Base-by-base conservation (phyloP, 2,329 filamentous ascomycete genomes). In the Trichoderma brevicompactum region DNA sequence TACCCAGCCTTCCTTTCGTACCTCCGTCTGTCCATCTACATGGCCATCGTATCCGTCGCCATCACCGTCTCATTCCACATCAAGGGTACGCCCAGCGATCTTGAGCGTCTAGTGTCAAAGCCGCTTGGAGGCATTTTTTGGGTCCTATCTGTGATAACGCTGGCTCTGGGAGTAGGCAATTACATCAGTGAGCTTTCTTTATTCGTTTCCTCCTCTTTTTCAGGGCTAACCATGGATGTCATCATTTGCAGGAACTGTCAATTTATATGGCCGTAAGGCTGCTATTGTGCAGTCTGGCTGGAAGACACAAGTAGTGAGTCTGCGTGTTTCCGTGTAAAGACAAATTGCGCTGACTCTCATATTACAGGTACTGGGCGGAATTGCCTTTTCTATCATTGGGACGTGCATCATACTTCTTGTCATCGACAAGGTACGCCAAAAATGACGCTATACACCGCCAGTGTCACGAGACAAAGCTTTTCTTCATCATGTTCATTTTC, bases 51-150 rank as follows among this genome's bases (percentile, higher is more conserved):
- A 8, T 87, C 92, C 34, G 86, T 96, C 38, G 94, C 95, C 58
- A 97, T 99, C 70, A 88, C 96, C 9, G 83, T 97, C 58, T 96
- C 92, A 13, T 99, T 99, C 76, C 94, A 99, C 74, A 84, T 99
- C 56, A 94, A 93, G 73, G 82, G 82, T 17, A 79, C 88, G 71
- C 92, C 95, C 0, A 86, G 87, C 0, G 74, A 80, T 0, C 76
- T 92, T 13, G 95, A 99, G 80, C 81, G 87, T 66, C 86, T 85
- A 49, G 88, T 97, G 78, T 90, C 95, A 0, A 83, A 90, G 67
- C 95, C 95, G 0, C 85, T 99, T 2, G 95, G 95, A 0, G 83
- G 92, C 52, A 79, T 97, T 28, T 99, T 99, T 78, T 98, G 94
- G 94, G 70, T 87, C 0, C 82, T 99, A 5, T 88, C 91, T 10